Evolutionary conservation across 2,329 filamentous ascomycete genomes (phyloP), one percentile per base, ranked within the genome.

Genomic region (Paecilomyces fulvus): DNA sequence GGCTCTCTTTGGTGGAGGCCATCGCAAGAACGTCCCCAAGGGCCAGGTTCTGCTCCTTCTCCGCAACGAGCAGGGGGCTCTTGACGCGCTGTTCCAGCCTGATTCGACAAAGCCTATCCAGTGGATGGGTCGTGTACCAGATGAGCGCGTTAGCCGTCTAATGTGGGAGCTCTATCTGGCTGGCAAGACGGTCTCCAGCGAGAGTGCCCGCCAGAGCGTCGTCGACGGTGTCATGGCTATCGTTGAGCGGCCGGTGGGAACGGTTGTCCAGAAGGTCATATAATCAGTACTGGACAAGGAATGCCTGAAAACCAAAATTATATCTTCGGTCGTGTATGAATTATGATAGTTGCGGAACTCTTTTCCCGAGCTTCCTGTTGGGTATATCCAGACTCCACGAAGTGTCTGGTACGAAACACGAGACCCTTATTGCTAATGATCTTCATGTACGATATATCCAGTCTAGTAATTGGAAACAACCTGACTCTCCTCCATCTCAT

Each of bases 161-260:
- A 76, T 97, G 21, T 97, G 92, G 92, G 75, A 96, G 68, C 88
- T 92, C 63, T 99, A 96, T 73, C 77, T 99, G 30, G 90, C 84
- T 3, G 94, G 94, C 0, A 88, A 84, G 70, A 90, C 86, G 65
- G 91, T 96, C 9, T 91, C 91, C 30, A 95, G 90, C 60, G 90
- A 96, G 71, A 79, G 81, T 2, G 89, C 91, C 14, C 82, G 92
- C 63, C 80, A 84, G 73, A 95, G 83, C 63, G 88, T 99, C 53
- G 88, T 95, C 3, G 85, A 95, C 51, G 94, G 94, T 0, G 82
- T 95, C 59, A 86, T 97, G 79, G 86, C 86, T 63, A 88, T 96
- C 73, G 90, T 94, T 1, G 89, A 91, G 73, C 77, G 92, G 61
- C 94, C 94, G 0, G 83, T 96, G 14, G 92, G 92, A 1, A 95